These are phyloP conservation scores for Flaveria brownii DNA, from an alignment of 129 eudicot species.

Conservation along the genomic window DNA sequence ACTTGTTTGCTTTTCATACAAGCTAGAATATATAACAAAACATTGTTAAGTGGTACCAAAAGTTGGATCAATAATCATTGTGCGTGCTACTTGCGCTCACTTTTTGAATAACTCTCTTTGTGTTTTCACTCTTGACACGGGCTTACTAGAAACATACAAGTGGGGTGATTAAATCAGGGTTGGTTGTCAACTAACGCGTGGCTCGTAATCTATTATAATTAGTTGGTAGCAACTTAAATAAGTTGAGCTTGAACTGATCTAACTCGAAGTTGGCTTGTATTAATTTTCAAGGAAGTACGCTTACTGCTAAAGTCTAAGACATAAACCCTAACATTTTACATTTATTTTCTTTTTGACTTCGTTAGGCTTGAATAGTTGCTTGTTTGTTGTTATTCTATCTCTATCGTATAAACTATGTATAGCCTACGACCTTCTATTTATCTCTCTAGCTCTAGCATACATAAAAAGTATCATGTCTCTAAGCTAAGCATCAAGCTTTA, in stretches of 20 bases:
- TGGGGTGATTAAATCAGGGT: not conserved
- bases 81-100: not conserved
- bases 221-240: no score
- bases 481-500: no score
- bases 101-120: not conserved
- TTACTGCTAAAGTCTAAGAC: no score
- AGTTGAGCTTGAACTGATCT: not conserved
- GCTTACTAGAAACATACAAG: not conserved
- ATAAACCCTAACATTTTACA: no score
- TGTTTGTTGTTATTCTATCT: no score
- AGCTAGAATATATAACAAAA: not conserved
- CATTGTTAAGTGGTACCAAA: not conserved
- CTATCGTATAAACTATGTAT: no score
- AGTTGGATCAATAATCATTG: not conserved
- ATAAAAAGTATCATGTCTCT: no score
- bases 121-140: not conserved
- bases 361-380: no score
- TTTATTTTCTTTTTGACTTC: no score
- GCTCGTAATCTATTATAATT: not conserved
- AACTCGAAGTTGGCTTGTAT: not conserved
- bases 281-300: no score
- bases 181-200: not conserved
- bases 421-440: no score
- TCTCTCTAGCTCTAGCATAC: no score
- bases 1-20: constrained; percentile 19